Evolutionary conservation across 2,329 filamentous ascomycete species (phyloP), one percentile per base, ranked within the genome.

Genomic region (Truncatella angustata): DNA sequence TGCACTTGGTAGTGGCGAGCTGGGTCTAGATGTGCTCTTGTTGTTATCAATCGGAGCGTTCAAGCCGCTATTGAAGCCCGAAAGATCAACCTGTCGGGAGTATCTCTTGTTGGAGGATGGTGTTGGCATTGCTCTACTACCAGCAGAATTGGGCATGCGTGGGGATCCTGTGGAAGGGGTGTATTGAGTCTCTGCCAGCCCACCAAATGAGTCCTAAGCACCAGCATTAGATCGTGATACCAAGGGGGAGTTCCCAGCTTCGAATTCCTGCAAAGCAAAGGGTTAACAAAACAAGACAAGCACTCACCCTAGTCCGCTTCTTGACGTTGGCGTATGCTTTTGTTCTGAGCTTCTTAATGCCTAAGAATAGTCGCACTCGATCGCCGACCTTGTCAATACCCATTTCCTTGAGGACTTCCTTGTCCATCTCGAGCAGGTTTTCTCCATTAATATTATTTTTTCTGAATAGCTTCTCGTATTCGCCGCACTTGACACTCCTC

Each of bases 311-410:
- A 75, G 96, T 91, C 55, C 90, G 84, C 74, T 91, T 91, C 71
- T 88, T 90, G 62, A 87, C 84, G 63, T 88, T 90, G 54, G 87
- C 83, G 60, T 88, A 87, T 4, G 87, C 83, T 69, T 85, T 90
- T 51, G 86, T 91, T 58, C 90, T 79, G 52, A 94, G 76, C 69
- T 91, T 89, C 74, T 93, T 93, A 66, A 93, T 91, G 59, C 87
- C 86, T 56, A 92, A 80, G 63, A 91, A 92, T 55, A 99, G 87
- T 57, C 93, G 89, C 32, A 99, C 93, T 50, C 94, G 86, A 70
- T 99, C 94, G 58, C 94, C 94, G 58, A 99, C 90, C 72, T 97
- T 99, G 61, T 96, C 95, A 61, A 99, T 93, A 39, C 94, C 94
- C 84, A 99, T 96, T 70, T 99, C 94, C 71, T 96, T 95, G 57